Evolutionary conservation across 78 protist genomes (phyloP), one percentile per base, ranked within the genome.

Genomic region (Dictyostelium firmibasis): DNA sequence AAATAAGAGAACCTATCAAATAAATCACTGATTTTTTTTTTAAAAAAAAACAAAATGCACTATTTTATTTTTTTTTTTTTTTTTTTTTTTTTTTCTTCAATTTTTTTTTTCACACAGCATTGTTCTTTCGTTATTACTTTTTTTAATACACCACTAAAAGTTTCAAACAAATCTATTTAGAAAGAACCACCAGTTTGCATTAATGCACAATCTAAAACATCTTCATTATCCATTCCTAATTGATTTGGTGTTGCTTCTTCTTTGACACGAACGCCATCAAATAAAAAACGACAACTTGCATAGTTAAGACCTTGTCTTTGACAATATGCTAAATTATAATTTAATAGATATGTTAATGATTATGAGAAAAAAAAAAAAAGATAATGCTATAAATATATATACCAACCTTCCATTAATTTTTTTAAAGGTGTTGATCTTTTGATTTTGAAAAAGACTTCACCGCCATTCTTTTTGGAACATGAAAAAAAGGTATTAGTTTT

Each of bases 151-250:
- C 29, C 4, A 27, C 75, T 10, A 67, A 60, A 23, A 27, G 29
- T 67, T 67, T 27, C 18, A 67, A 67, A 67, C 35, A 67, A 67
- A 67, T 67, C 14, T 72, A 72, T 72, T 72, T 72, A 72, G 79
- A 77, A 77, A 18, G 83, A 77, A 62, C 88, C 91, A 81, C 86
- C 91, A 25, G 79, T 43, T 85, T 94, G 96, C 31, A n/a, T 38
- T 14, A 94, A 23, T 16, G 81, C 96, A 9, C 84, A 85, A 53
- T 94, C 96, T 27, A 94, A 77, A 25, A 35, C 25, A 85, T 94
- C 96, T 29, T 94, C 75, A 38, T 94, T 88, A 9, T 94, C 96
- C 96, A 94, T 94, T 11, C 57, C 82, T 29, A 84, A 82, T 86
- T 33, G 44, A 72, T 33, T 83, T 72, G 97, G 97, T 31, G 97